Conservation (phyloP, 768 basidiomycete species). For the Astraeus odoratus region DNA sequence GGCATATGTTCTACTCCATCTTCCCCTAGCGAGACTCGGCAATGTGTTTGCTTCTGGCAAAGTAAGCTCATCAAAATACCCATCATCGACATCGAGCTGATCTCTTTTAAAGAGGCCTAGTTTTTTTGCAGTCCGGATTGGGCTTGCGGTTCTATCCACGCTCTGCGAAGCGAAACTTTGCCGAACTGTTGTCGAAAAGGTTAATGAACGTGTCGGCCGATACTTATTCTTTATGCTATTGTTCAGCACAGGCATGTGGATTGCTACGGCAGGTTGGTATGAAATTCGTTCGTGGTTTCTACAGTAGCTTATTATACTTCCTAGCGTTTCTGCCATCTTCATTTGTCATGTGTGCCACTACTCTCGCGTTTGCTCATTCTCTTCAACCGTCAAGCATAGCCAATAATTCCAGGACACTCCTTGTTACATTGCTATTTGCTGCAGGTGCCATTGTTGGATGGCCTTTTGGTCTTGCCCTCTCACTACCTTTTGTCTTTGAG, state of each 20-base stretch:
- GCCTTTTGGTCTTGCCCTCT: constrained; percentile 89
- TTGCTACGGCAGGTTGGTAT: constrained; percentile 67
- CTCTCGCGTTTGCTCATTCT: constrained; percentile 69
- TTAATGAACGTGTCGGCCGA: constrained; percentile 88
- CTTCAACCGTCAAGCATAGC: constrained; percentile 49
- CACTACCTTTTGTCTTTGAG: constrained; percentile 85
- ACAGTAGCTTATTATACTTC: constrained; percentile 6
- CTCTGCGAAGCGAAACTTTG: constrained; percentile 80
- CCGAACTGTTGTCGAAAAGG: constrained; percentile 67
- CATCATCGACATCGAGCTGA: constrained; percentile 6
- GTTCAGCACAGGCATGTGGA: constrained; percentile 93
- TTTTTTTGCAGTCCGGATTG: constrained; percentile 86
- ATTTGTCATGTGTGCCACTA: constrained; percentile 87
- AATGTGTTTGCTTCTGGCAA: constrained; percentile 61
- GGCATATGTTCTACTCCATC: constrained; percentile 84
- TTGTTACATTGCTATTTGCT: constrained; percentile 67
- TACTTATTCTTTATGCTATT: constrained; percentile 85
- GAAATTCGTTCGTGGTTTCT: neutral
- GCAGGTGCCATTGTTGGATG: constrained; percentile 87
- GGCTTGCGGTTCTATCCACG: constrained; percentile 65
- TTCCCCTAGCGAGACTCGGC: constrained; percentile 57
- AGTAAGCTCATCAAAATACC: constrained; percentile 36
- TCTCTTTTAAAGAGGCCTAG: constrained; percentile 56
- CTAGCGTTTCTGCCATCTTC: constrained; percentile 91
- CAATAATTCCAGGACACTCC: constrained; percentile 50